Base-by-base conservation (phyloP, 2,329 filamentous ascomycete genomes). In the Diaporthe australafricana region DNA sequence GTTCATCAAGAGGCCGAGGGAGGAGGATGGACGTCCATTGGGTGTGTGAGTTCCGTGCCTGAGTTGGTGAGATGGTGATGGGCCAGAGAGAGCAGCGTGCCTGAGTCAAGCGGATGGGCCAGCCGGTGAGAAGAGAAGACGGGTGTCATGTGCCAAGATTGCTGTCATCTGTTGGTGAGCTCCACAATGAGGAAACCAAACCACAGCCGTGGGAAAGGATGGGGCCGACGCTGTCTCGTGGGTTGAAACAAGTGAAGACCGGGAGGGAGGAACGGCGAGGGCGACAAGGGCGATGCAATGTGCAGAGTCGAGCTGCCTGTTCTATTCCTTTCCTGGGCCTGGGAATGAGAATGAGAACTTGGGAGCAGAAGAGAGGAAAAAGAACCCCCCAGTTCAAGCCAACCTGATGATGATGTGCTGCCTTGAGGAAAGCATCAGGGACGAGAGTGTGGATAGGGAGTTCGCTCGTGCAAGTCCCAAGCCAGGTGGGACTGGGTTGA, bases 31-130 rank as follows among this genome's bases (percentile, higher is more conserved):
- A 38, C 22, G 38, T 68, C 65, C 47, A 50, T 50, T 50, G 22
- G 20, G 45, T 20, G 5, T 53, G 50, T 32, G 4, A 7, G 3
- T 27, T 57, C 42, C 60, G 3, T 27, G 40, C 42, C 60, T 38
- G 60, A 27, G 14, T n/a, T 63, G 42, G 27, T 50, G 42, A 48
- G 30, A 65, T 50, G 45, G 35, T 12, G 60, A 65, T 50, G 42
- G 60, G 60, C 60, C 45, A 16, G 9, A 25, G 17, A 50, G 30
- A 38, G 12, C 45, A 38, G 60, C n/a, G 45, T 35, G 30, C 60
- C 60, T 45, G 60, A 65, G 60, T 65, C 60, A 65, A 65, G 60
- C 42, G n/a, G 22, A 65, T 65, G 60, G 60, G 30, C 60, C 60
- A 14, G 60, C 45, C 60, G 60, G 50, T 25, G 30, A 48, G 45